Evolutionary conservation across 352 stramenopile species (phyloP), one percentile per base, ranked within the genome.

Genomic region (Globisporangium emineosum): DNA sequence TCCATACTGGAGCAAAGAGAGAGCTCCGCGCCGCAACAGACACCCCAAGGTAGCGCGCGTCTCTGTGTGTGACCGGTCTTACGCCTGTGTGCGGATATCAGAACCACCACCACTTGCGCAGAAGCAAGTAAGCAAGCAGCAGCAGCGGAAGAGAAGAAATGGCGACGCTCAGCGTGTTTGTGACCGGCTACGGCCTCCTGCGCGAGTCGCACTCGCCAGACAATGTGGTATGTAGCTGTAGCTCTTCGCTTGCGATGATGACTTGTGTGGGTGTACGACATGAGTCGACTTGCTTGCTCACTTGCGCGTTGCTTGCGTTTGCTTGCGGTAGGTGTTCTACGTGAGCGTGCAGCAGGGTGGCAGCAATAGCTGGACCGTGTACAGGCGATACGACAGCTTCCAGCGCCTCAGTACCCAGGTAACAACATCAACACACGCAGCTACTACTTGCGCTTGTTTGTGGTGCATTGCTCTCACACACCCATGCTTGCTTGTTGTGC

Each of bases 311-410:
- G 40, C 15, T 49, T 45, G 21, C 23, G 21, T 13, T 29, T 57
- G 53, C 21, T 8, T 55, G 19, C 9, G 42, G 35, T 45, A 89
- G 83, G 82, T 91, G 21, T 94, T 93, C 62, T 76, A 86, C 45
- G 75, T 89, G 50, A 91, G 72, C 37, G 82, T 94, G 21, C 82
- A 93, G 60, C 86, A 91, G 65, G 77, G 82, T 65, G 78, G 81
- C 51, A 64, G 70, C 58, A 73, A 75, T 40, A 78, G 75, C 65
- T 94, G 86, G 86, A 88, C 75, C 9, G 78, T 94, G 23, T 94
- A 94, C 68, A 78, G 86, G 17, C 75, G 78, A 13, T 89, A 81
- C 43, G 86, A 94, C 42, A 72, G 70, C 61, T 93, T 94, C 73
- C 78, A 90, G 73, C 82, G 85, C 6, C 73, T 94, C 12, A 79